Conservation (phyloP, 208 protist genomes). For the Acanthamoeba lenticulata region DNA sequence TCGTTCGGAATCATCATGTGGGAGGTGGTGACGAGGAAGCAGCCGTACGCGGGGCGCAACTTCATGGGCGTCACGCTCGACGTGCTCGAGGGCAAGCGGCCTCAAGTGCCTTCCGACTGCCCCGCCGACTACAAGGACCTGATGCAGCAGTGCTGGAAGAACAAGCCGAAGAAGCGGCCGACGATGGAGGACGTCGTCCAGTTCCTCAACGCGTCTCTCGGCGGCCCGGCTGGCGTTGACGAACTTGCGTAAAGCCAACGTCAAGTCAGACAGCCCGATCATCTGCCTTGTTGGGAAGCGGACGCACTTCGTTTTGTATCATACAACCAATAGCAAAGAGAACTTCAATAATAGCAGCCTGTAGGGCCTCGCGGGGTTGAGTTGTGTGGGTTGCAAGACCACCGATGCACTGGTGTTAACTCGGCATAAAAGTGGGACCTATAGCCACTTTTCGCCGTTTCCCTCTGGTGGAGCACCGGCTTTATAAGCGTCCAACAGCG, state of each 20-base stretch:
- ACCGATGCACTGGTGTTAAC: too few species aligned
- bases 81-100: slow-evolving; percentile 46
- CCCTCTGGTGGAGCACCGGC: too few species aligned
- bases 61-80: slow-evolving; percentile 58
- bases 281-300: too few species aligned
- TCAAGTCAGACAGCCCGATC: too few species aligned
- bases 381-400: too few species aligned
- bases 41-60: slow-evolving; percentile 23
- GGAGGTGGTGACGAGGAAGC: slow-evolving; percentile 7
- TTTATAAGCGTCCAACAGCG: too few species aligned
- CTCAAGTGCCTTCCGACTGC: background rate
- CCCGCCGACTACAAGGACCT: background rate
- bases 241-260: background rate
- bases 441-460: background rate
- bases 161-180: slow-evolving; percentile 29
- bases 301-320: background rate
- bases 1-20: slow-evolving; percentile 47
- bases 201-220: background rate
- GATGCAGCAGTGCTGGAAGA: slow-evolving; percentile 6
- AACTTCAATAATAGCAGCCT: too few species aligned
- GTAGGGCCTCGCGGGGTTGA: too few species aligned
- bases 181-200: slow-evolving; percentile 15
- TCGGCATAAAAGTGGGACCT: too few species aligned
- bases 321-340: background rate
- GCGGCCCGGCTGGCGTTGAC: background rate